Conservation (phyloP, 2,329 filamentous ascomycete genomes). For the Curvularia sp. region DNA sequence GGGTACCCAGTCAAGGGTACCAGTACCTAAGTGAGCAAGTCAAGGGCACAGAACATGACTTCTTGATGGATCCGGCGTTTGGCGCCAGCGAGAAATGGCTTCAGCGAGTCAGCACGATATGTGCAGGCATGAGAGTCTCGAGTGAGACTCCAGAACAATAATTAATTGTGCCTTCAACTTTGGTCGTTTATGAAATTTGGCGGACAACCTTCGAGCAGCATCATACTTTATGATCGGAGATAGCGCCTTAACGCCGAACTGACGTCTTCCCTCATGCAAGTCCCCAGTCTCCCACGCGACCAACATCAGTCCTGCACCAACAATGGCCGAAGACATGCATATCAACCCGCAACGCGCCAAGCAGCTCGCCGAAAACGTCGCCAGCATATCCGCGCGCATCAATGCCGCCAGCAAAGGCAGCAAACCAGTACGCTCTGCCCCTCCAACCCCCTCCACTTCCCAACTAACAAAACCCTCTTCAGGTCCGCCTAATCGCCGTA, state of each 20-base stretch:
- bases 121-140: conserved; percentile 7
- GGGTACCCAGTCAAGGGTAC: conserved; percentile 26
- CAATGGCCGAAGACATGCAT: conserved; percentile 50
- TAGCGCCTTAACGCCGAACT: conserved; percentile 22
- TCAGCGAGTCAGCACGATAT: conserved; percentile 32
- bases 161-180: neutral
- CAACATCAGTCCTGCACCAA: conserved; percentile 18
- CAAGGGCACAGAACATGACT: conserved; percentile 34
- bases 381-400: conserved; percentile 52
- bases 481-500: conserved; percentile 90
- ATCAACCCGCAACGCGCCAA: conserved; percentile 55
- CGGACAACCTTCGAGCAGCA: neutral
- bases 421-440: conserved; percentile 35
- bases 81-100: conserved; percentile 37
- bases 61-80: conserved; percentile 37
- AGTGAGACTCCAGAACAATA: neutral
- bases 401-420: conserved; percentile 46
- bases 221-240: conserved; percentile 8
- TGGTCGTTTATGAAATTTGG: neutral
- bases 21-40: conserved; percentile 30
- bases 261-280: conserved; percentile 23
- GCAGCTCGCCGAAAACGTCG: conserved; percentile 55
- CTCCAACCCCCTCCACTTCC: neutral
- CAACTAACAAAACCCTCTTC: neutral
- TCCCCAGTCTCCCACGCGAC: conserved; percentile 15